phyloP scores from a whole-genome alignment of 148 eudicot genomes.

The Cornus florida region DNA sequence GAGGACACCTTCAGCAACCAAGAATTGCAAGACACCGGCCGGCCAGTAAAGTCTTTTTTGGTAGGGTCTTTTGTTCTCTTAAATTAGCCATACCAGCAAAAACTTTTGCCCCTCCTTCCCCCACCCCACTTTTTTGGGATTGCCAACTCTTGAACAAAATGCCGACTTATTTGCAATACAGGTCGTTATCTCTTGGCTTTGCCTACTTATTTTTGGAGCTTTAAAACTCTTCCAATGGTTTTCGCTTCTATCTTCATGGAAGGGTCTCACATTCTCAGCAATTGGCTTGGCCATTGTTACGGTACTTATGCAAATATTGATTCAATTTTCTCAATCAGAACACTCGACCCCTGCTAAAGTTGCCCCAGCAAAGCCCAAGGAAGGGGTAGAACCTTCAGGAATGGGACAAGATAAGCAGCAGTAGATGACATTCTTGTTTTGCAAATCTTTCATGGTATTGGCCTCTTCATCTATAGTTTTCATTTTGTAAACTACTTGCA shows the following conservation, averaged over 20 bases:
- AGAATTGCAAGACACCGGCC: conserved; percentile 48
- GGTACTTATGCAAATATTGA: conserved; percentile 75
- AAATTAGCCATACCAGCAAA: background rate
- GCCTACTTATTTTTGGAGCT: conserved; percentile 43
- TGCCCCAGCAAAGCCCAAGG: conserved; percentile 43
- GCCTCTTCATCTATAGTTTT: background rate
- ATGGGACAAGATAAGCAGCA: conserved; percentile 16
- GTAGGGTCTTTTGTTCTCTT: conserved; percentile 34
- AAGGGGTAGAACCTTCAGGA: conserved; percentile 22
- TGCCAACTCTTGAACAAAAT: background rate
- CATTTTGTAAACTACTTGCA: background rate
- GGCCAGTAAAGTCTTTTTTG: conserved; percentile 77
- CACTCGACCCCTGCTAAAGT: conserved; percentile 77
- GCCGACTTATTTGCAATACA: conserved; percentile 23
- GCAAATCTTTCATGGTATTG: background rate
- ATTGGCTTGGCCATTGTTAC: conserved; percentile 53
- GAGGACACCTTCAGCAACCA: conserved; percentile 62
- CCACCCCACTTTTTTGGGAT: background rate
- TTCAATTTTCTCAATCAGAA: conserved; percentile 78
- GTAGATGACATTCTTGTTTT: background rate
- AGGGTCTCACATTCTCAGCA: conserved; percentile 58
- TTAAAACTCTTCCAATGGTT: conserved; percentile 67
- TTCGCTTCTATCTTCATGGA: conserved; percentile 77
- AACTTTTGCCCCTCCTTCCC: background rate
- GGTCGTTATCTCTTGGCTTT: conserved; percentile 65